Base-by-base conservation (phyloP, 2,329 filamentous ascomycete genomes). In the Bipolaris zeicola region DNA sequence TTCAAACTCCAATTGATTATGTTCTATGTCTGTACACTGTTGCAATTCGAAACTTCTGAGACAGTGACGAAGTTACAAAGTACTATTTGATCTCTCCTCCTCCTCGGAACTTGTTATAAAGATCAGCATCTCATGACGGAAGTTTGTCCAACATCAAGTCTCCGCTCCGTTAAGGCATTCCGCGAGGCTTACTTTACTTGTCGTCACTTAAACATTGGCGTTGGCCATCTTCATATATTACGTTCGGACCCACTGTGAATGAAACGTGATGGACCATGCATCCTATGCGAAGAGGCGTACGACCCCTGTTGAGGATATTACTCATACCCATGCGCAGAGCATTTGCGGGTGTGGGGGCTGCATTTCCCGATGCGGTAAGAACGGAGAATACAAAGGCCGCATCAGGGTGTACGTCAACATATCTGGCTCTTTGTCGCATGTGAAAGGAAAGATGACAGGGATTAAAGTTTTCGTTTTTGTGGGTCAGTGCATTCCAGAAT, bases 121-220 rank as follows among this genome's bases (percentile, higher is more conserved):
- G n/a, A 24, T 20, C 39, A 11, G 4, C 6, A 24, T 11, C 6
- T 14, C 13, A 24, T 24, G 31, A 38, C 20, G 33, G 34, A 42
- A 20, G 26, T 16, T 26, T 36, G n/a, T 44, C 20, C 20, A 16
- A 24, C 24, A 5, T 26, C 34, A 47, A 39, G 54, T 58, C 37
- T 60, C 41, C 41, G 37, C 49, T 43, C 33, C 34, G 11, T 38
- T 42, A 39, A 60, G 59, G 57, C 54, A 47, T 36, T 48, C 38
- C 39, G 38, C 54, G 34, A 62, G 57, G 57, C 59, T 34, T 56
- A 50, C 16, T 51, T 18, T 56, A 50, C 18, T 51, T 18, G 31
- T 31, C 13, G 14, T 51, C 3, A 33, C 46, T 62, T 36, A 6
- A 33, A 33, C 16, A 7, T 20, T 14, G 5, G 14, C 6, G n/a